Evolutionary conservation across 306 rosid species (phyloP).

Genomic region (Quercus berberidifolia): DNA sequence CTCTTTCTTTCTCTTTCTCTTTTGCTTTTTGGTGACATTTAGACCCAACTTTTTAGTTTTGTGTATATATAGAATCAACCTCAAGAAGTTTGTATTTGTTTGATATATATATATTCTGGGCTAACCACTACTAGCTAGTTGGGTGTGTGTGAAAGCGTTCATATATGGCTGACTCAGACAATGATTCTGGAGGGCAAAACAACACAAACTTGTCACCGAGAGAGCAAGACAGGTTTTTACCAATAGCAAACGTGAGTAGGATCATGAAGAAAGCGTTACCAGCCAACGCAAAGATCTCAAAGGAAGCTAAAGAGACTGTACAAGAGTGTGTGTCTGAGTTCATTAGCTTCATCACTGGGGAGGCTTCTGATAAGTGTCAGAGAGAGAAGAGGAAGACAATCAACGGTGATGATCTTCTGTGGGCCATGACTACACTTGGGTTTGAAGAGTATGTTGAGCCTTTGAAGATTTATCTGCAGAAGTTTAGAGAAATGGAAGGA

Average conservation of each 20-base stretch:
- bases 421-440: constrained; percentile 61
- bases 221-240: constrained; percentile 57
- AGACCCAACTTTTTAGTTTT: not conserved
- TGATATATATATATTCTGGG: not conserved
- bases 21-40: too few relatives aligned
- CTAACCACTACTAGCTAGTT: not conserved
- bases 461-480: constrained; percentile 46
- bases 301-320: constrained; percentile 58
- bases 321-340: constrained; percentile 68
- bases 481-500: constrained; percentile 52
- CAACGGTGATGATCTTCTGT: constrained; percentile 64
- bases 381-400: constrained; percentile 51
- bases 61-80: not conserved
- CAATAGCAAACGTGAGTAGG: constrained; percentile 61
- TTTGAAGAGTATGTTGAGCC: constrained; percentile 62
- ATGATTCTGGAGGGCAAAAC: constrained; percentile 51
- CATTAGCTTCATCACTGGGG: constrained; percentile 56
- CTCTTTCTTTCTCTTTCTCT: not conserved
- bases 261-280: constrained; percentile 64
- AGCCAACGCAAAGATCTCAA: constrained; percentile 54
- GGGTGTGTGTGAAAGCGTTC: not conserved
- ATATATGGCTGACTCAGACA: constrained; percentile 51
- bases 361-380: constrained; percentile 60
- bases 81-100: not conserved
- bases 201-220: constrained; percentile 23